Conservation (phyloP, 2,329 filamentous ascomycete genomes). For the Cordyceps sp. region DNA sequence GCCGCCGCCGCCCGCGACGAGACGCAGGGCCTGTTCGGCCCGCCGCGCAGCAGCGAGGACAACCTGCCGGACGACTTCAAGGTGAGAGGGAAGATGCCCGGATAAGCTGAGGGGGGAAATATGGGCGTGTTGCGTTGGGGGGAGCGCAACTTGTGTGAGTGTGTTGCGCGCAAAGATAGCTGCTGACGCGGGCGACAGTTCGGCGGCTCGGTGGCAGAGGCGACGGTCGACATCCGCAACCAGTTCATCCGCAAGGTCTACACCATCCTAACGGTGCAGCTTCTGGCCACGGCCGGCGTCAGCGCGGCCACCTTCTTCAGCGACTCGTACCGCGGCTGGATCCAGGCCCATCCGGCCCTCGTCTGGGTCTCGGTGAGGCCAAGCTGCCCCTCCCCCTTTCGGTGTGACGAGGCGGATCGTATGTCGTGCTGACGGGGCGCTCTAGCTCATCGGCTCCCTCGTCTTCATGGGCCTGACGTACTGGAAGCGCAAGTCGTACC, state of each 20-base stretch:
- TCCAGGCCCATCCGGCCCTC: slow-evolving; percentile 67
- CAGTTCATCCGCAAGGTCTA: slow-evolving; percentile 97
- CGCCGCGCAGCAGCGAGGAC: slow-evolving; percentile 66
- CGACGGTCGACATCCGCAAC: slow-evolving; percentile 88
- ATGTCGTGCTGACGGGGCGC: slow-evolving; percentile 6
- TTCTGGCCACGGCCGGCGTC: slow-evolving; percentile 67
- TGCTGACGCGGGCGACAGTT: slow-evolving; percentile 49
- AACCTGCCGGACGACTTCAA: slow-evolving; percentile 97
- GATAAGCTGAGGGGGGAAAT: background rate
- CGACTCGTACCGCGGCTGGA: slow-evolving; percentile 64
- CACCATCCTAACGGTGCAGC: slow-evolving; percentile 88
- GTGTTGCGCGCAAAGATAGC: too few relatives aligned
- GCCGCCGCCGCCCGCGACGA: slow-evolving; percentile 28
- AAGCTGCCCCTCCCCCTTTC: background rate
- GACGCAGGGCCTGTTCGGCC: slow-evolving; percentile 44
- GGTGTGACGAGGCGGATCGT: too few relatives aligned
- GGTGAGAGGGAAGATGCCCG: slow-evolving; percentile 22
- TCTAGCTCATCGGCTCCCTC: slow-evolving; percentile 59
- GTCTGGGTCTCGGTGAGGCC: slow-evolving; percentile 62
- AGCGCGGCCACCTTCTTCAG: slow-evolving; percentile 79
- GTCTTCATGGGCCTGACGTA: slow-evolving; percentile 75
- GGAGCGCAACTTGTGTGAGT: background rate
- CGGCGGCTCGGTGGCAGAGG: slow-evolving; percentile 83
- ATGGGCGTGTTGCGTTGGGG: too few relatives aligned
- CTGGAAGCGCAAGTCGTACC: slow-evolving; percentile 94